Conservation (phyloP, 495 filamentous ascomycete genomes). For the Trichoderma parareesei region DNA sequence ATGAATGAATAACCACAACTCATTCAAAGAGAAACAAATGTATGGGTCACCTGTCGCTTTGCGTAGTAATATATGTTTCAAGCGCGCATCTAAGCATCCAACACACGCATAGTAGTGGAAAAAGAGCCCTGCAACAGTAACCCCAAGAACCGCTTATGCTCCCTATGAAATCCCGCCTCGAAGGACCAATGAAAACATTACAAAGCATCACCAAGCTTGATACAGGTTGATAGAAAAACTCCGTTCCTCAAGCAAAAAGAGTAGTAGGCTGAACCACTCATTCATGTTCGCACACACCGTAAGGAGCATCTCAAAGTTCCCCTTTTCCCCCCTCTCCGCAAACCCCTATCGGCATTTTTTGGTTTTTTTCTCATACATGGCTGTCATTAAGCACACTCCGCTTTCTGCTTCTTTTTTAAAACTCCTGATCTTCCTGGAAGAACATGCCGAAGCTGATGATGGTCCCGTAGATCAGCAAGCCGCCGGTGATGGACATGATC, state of each 20-base stretch:
- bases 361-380: background rate
- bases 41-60: background rate
- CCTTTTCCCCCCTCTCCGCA: background rate
- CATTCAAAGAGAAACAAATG: background rate
- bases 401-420: slow-evolving; percentile 21
- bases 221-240: background rate
- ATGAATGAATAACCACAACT: background rate
- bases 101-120: background rate
- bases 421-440: slow-evolving; percentile 94
- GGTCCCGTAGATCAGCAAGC: slow-evolving; percentile 91
- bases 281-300: background rate
- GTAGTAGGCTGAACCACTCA: background rate
- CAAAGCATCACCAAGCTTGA: background rate
- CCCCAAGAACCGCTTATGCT: slow-evolving; percentile 2
- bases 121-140: background rate
- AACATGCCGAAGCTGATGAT: slow-evolving; percentile 98
- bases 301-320: background rate
- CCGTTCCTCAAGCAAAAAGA: background rate
- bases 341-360: background rate
- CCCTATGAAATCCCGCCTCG: background rate
- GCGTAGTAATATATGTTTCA: background rate
- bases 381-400: background rate
- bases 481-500: slow-evolving; percentile 90
- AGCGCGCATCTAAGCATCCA: background rate
- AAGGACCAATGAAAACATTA: background rate